These are phyloP conservation scores for Cordyceps pruinosa DNA, from an alignment of 2,329 filamentous ascomycete genomes.

Conservation along the genomic window DNA sequence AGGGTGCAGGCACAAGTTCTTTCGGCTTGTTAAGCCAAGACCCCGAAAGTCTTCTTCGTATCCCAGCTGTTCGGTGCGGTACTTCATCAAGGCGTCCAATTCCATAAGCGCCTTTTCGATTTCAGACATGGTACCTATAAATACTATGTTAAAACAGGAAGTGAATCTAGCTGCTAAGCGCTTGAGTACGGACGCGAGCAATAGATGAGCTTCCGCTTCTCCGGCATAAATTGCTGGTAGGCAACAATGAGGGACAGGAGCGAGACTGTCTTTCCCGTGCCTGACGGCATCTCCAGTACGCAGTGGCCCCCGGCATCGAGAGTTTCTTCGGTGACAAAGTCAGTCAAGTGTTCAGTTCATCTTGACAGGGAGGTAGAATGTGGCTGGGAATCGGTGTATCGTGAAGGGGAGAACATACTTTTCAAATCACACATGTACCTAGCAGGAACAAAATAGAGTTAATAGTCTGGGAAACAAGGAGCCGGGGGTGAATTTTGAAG, in stretches of 20 bases:
- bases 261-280: slow-evolving; percentile 95
- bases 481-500: not conserved
- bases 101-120: slow-evolving; percentile 96
- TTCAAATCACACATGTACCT: slow-evolving; percentile 54
- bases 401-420: slow-evolving; percentile 28
- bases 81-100: slow-evolving; percentile 89
- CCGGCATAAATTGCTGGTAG: slow-evolving; percentile 89
- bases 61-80: slow-evolving; percentile 82
- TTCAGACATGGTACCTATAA: slow-evolving; percentile 87
- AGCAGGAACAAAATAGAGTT: slow-evolving; percentile 1
- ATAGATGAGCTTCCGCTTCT: slow-evolving; percentile 94
- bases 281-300: slow-evolving; percentile 97
- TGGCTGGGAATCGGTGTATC: not conserved
- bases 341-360: not conserved
- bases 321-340: slow-evolving; percentile 43
- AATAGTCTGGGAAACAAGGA: not conserved
- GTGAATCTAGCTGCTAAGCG: not conserved
- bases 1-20: slow-evolving; percentile 93
- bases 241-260: slow-evolving; percentile 91
- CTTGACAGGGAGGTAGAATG: not conserved
- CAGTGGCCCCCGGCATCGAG: slow-evolving; percentile 93
- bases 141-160: not conserved
- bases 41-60: slow-evolving; percentile 88
- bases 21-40: slow-evolving; percentile 87
- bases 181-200: slow-evolving; percentile 64